Percentiles rank a stretch among this genome's conserved stretches.
These are phyloP conservation scores for Veloporphyrellus conicus DNA, from an alignment of 1,284 basidiomycete genomes.

Conservation along the genomic window DNA sequence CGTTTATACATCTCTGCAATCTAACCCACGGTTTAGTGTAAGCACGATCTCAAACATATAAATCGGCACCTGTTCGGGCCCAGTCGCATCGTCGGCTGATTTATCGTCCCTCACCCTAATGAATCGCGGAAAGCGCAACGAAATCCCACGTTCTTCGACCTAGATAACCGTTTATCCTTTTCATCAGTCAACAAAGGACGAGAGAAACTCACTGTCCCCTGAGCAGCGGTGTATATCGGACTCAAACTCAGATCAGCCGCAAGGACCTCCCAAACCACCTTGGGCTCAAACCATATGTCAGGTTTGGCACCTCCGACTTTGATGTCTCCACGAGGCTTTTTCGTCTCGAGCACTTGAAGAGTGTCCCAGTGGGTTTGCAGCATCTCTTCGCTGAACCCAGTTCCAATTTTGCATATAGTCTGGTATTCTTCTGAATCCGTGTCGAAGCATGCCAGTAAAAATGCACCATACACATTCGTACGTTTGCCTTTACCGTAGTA, in stretches of 20 bases:
- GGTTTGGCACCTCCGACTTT: constrained; percentile 89
- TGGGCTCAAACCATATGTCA: constrained; percentile 93
- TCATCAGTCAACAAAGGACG: constrained; percentile 1
- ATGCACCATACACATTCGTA: constrained; percentile 93
- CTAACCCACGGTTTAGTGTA: constrained; percentile 41
- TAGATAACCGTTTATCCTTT: constrained; percentile 29
- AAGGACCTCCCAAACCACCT: constrained; percentile 96
- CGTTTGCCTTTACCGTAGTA: constrained; percentile 98
- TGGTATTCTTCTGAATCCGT: constrained; percentile 87
- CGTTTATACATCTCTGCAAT: constrained; percentile 94
- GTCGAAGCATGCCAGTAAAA: constrained; percentile 93
- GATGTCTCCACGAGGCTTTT: constrained; percentile 68
- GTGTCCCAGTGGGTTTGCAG: constrained; percentile 80
- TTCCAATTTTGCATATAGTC: constrained; percentile 98
- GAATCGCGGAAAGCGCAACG: constrained; percentile 93
- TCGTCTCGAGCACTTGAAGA: constrained; percentile 74
- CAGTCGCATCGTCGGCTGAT: constrained; percentile 84
- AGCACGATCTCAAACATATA: neutral
- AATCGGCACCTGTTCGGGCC: constrained; percentile 75
- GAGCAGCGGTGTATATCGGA: constrained; percentile 96
- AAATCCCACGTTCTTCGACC: constrained; percentile 88
- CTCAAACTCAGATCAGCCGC: constrained; percentile 96
- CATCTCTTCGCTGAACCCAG: constrained; percentile 93
- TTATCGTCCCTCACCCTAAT: constrained; percentile 93
- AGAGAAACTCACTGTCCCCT: constrained; percentile 73